phyloP scores from a whole-genome alignment of 2,329 filamentous ascomycete genomes.

The Colletotrichum eremochloae region DNA sequence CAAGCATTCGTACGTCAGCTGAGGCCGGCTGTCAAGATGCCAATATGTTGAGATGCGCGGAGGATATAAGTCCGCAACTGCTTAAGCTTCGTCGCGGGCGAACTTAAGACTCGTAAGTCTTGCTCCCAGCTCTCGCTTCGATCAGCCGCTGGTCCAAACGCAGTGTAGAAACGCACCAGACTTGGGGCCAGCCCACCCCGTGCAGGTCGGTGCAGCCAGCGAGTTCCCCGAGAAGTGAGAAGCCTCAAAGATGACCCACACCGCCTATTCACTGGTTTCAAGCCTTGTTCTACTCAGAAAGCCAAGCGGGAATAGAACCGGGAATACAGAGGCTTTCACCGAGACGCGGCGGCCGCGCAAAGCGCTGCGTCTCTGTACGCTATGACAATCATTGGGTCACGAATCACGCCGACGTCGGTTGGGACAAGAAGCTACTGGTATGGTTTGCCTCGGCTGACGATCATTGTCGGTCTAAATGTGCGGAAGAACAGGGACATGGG shows the following conservation, averaged over 20 bases:
- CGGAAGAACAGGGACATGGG: neutral
- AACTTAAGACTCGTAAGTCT: constrained; percentile 1
- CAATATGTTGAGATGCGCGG: constrained; percentile 1
- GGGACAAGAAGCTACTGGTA: neutral
- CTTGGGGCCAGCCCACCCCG: constrained; percentile 2
- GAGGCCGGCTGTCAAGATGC: constrained; percentile 11
- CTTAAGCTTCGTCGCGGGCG: neutral
- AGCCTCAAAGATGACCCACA: constrained; percentile 29
- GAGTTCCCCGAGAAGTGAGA: neutral
- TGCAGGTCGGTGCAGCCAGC: neutral
- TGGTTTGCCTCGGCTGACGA: neutral
- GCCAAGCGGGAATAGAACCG: neutral
- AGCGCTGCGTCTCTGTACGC: neutral
- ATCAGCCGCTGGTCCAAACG: neutral
- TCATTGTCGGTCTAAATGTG: neutral
- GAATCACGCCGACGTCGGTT: neutral
- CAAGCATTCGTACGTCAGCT: neutral
- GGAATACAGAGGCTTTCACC: neutral
- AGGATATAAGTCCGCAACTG: neutral
- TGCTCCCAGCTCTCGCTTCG: neutral
- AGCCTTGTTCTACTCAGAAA: neutral
- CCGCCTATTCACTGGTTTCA: neutral
- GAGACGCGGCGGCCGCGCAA: neutral
- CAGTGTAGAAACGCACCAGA: neutral
- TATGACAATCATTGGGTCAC: neutral